Base-by-base conservation (phyloP, 176 grass and related monocot genomes). In the Musa itinerans region DNA sequence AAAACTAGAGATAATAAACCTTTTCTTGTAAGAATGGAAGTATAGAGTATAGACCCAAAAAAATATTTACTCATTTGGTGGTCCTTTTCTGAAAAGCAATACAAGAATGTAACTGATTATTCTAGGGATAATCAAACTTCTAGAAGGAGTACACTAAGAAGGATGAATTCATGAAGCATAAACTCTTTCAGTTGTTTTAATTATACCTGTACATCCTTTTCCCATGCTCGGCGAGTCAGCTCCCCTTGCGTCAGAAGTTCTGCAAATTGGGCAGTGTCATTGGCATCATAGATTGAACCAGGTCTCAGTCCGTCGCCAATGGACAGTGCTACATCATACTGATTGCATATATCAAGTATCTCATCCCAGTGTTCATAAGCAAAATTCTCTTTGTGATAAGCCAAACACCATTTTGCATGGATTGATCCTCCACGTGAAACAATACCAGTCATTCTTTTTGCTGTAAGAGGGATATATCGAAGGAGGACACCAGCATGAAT, bases 361-460 rank as follows among this genome's bases (percentile, higher is more conserved):
- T 93, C 94, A 89, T 93, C 94, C 94, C 94, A 98, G 43, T 98
- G 90, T 58, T 93, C 94, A 74, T 98, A 98, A 73, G 94, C 94
- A 91, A 98, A 98, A 74, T 98, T 98, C 82, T 98, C 94, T 76
- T 91, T 91, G 78, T 98, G 94, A 86, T 93, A 93, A 14, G 85
- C 85, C 71, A 98, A 77, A 76, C 94, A 98, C 94, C 94, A 98
- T 82, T 98, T 98, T 80, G 94, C 94, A 84, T 98, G 94, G 64
- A 98, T 98, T 11, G 94, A 98, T 67, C 94, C 94, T 51, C 94
- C 94, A 78, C 94, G 88, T 20, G 94, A 98, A 83, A 98, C 94
- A 62, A 98, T 98, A 66, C 94, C 94, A 23, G 94, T 98, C 94
- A 98, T 98, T 72, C 90, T 89, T 70, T 93, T 98, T 75, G 94